Conservation (phyloP, 2,329 filamentous ascomycete species). For the Orbilia blumenaviensis region DNA sequence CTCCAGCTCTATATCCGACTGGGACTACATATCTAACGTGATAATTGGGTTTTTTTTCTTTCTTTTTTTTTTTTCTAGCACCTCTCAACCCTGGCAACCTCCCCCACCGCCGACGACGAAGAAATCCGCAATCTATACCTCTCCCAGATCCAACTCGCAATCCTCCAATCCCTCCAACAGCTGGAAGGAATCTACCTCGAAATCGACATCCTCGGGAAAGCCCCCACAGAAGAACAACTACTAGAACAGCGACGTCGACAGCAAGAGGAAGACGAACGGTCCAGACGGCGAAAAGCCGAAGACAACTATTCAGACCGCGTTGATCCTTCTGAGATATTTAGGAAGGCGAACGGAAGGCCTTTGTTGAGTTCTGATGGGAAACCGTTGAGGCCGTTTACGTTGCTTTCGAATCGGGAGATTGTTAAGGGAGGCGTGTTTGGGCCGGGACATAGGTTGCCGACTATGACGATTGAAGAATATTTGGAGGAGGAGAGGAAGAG, state of each 20-base stretch:
- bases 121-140: conserved; percentile 81
- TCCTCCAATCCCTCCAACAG: conserved; percentile 82
- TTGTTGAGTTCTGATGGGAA: conserved; percentile 81
- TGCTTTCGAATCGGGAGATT: conserved; percentile 79
- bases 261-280: conserved; percentile 63
- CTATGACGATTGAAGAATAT: conserved; percentile 98
- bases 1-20: too few relatives aligned
- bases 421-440: conserved; percentile 84
- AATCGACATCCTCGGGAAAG: conserved; percentile 79
- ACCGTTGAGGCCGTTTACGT: conserved; percentile 88
- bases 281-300: conserved; percentile 64
- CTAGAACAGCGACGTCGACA: conserved; percentile 59
- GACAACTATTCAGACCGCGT: conserved; percentile 75
- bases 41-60: too few relatives aligned
- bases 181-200: conserved; percentile 90
- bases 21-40: too few relatives aligned
- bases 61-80: conserved; percentile 1
- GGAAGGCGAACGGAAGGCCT: conserved; percentile 69
- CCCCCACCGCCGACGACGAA: conserved; percentile 79
- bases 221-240: conserved; percentile 67
- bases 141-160: conserved; percentile 75
- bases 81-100: conserved; percentile 10
- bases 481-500: conserved; percentile 85
- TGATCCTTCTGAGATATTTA: conserved; percentile 68
- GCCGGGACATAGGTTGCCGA: conserved; percentile 89